Base-by-base conservation (phyloP, 2,329 filamentous ascomycete species). In the Hortaea sp. region DNA sequence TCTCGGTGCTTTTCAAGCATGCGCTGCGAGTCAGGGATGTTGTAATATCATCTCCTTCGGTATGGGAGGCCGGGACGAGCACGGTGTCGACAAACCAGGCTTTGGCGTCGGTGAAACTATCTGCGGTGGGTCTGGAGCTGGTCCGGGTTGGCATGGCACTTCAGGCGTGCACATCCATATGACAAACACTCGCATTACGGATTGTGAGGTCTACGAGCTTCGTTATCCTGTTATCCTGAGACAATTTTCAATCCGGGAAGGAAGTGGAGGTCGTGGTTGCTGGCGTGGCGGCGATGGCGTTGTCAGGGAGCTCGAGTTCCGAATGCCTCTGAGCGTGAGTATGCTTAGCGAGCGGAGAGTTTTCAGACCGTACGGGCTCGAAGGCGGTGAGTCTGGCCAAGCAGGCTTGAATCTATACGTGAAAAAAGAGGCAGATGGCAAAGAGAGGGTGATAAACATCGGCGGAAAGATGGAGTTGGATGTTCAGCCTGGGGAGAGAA, bases 151-250 rank as follows among this genome's bases (percentile, higher is more conserved):
- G 62, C 49, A 62, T 42, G 64, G 64, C 10, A 56, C 56, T 0
- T 55, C 49, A 30, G 64, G 53, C 7, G 61, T 66, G 7, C 64
- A 67, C 41, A 55, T 57, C 5, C 60, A 66, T 43, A 62, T 63
- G 59, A 67, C 65, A 1, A 66, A 67, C 39, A 66, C 64, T 2
- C 55, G 60, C 28, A 66, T 64, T 44, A 64, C 65, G 1, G 63
- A 67, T 29, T 52, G 54, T 1, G 64, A 67, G 49, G 49, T 65
- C 5, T 49, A 63, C 6, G 65, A 67, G 53, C 56, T 59, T 45
- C 53, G 64, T 37, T 65, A 64, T 43, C 63, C 63, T 6, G 56
- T 65, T 12, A 48, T 66, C 20, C 46, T 66, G 9, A 55, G 59
- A 9, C 54, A 59, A 42, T 65, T 64, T 39, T 52, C 49, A n/a